Percentiles rank a stretch among this genome's conserved stretches.
Evolutionary conservation across 2,329 filamentous ascomycete species (phyloP).

Genomic region (Stemphylium beticola): DNA sequence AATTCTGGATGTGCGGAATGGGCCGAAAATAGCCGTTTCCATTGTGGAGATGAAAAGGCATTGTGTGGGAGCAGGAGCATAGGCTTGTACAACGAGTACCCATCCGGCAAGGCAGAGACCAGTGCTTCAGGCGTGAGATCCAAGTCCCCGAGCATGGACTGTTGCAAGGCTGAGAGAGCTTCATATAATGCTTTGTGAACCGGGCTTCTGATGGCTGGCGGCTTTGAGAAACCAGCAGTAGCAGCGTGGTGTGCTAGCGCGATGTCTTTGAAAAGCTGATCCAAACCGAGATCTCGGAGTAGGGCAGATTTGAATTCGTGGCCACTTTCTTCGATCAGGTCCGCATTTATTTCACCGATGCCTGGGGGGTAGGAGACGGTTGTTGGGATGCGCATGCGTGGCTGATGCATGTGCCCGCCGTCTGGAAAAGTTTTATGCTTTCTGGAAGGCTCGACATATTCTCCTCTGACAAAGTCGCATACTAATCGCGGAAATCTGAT

Average conservation of each 20-base stretch:
- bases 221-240: not conserved
- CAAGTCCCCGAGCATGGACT: constrained; percentile 15
- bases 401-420: not conserved
- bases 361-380: constrained; percentile 7
- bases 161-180: constrained; percentile 22
- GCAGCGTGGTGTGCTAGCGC: constrained; percentile 14
- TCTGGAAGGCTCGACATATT: not conserved
- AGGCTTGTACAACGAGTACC: constrained; percentile 63
- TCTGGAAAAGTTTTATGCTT: not conserved
- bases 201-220: constrained; percentile 19
- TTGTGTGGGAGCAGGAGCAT: constrained; percentile 63
- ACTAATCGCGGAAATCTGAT: not conserved
- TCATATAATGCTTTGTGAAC: constrained; percentile 29
- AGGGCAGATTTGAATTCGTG: constrained; percentile 1
- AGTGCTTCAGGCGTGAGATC: constrained; percentile 25
- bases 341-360: not conserved
- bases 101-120: constrained; percentile 38
- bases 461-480: constrained; percentile 1
- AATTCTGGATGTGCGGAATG: constrained; percentile 27
- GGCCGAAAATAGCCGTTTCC: constrained; percentile 40
- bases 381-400: constrained; percentile 32
- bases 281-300: constrained; percentile 16
- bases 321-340: not conserved
- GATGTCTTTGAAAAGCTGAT: constrained; percentile 18
- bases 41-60: constrained; percentile 49